Evolutionary conservation across 768 basidiomycete genomes (phyloP), one percentile per base, ranked within the genome.

Genomic region (Termitomyces sp.): DNA sequence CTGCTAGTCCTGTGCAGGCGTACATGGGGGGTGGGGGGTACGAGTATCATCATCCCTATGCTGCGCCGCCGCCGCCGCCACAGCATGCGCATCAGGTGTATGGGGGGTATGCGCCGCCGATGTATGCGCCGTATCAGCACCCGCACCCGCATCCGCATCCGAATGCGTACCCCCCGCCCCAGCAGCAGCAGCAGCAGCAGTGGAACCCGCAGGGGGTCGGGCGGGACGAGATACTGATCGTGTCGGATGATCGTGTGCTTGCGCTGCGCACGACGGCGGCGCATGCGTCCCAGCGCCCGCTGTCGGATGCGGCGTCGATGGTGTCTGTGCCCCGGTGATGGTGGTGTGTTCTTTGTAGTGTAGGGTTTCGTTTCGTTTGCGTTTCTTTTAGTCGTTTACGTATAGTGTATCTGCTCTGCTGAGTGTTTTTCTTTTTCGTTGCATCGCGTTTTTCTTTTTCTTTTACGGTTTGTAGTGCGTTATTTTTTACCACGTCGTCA

Each of bases 241-340:
- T 92, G 36, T 92, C 90, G 4, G 94, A 95, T 63, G 94, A 96
- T 71, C 83, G 88, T 35, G 85, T 94, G 58, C 73, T 93, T 67
- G 80, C 86, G 44, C 70, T 94, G 54, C 83, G 86, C 49, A 74
- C 26, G 26, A 26, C 26, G 26, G 26, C 26, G 26, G 26, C 26
- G 26, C 26, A 26, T 26, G 26, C 2, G 26, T 26, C 26, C 26
- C 26, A 26, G 26, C 26, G 72, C 36, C 70, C 67, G 52, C 68
- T 77, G 68, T 71, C 77, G 28, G 79, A 80, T 66, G 74, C 71
- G 62, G 70, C 67, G 45, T 80, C 80, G 55, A 73, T 75, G 73
- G 66, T 71, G 61, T 79, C 76, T 35, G 67, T 75, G 59, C 68
- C 71, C 55, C 73, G 76, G 62, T 76, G 66, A 72, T 36, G 26